These are phyloP conservation scores for Aspergillus vadensis DNA, from an alignment of 2,329 filamentous ascomycete species.

Conservation along the genomic window DNA sequence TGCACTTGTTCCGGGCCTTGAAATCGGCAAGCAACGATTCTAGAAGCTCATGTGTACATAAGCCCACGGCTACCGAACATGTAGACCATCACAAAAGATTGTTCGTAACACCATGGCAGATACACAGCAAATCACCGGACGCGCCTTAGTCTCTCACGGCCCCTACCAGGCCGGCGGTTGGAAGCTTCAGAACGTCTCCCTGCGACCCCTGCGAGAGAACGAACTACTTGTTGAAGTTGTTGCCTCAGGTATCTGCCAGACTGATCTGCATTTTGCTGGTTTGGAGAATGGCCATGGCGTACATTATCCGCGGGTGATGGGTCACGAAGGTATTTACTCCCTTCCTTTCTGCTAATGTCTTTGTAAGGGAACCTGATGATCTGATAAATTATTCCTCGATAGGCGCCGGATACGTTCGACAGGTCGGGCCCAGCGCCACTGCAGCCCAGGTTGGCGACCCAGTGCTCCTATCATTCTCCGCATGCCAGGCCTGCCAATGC, in stretches of 20 bases:
- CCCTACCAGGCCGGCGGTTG: slow-evolving; percentile 17
- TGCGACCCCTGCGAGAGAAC: slow-evolving; percentile 34
- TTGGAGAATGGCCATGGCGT: slow-evolving; percentile 38
- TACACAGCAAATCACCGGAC: background rate
- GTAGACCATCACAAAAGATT: too few species aligned
- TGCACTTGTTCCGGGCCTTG: background rate
- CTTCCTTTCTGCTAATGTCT: background rate
- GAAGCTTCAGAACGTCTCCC: slow-evolving; percentile 17
- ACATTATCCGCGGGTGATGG: slow-evolving; percentile 52
- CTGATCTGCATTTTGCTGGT: slow-evolving; percentile 53
- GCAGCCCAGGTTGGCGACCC: slow-evolving; percentile 49
- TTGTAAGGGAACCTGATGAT: slow-evolving; percentile 1
- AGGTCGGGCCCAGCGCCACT: slow-evolving; percentile 45
- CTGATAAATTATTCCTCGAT: too few species aligned
- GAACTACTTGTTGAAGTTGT: slow-evolving; percentile 58
- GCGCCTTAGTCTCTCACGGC: slow-evolving; percentile 19
- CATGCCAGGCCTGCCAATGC: slow-evolving; percentile 50
- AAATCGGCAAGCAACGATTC: background rate
- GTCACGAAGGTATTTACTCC: slow-evolving; percentile 52
- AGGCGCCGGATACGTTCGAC: slow-evolving; percentile 51
- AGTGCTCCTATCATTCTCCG: slow-evolving; percentile 53
- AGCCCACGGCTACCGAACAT: background rate
- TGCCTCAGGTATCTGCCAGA: slow-evolving; percentile 59
- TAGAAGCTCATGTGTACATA: background rate
- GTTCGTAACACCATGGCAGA: background rate